Evolutionary conservation across 257 asterid genomes (phyloP), one percentile per base, ranked within the genome.

Genomic region (Anisodus acutangulus): DNA sequence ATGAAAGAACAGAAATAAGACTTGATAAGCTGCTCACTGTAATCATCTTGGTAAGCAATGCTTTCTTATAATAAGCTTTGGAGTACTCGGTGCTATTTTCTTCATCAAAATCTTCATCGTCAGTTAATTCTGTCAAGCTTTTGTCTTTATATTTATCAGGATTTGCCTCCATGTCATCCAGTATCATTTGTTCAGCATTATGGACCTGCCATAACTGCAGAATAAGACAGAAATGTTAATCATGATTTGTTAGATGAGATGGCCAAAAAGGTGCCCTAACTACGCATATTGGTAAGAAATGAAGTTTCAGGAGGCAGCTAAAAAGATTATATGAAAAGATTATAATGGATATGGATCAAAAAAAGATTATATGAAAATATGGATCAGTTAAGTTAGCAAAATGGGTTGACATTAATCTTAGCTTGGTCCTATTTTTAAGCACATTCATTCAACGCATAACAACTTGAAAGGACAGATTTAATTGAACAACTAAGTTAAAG

Each of bases 131-230:
- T 62, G 91, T 19, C 67, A 94, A 85, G 37, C 88, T 91, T 84
- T 92, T 91, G 84, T 86, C 94, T 86, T 89, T 82, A 83, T 96
- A 96, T 84, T 96, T 93, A 81, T 85, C 89, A 68, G 98, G 97
- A 89, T 94, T 93, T 64, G 88, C 85, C 85, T 86, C 98, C 92
- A 96, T 57, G 83, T 96, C 99, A 85, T 96, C 98, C 94, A 96
- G 59, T 86, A 96, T 90, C 98, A 96, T 89, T 86, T 96, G 99
- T 85, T 96, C 99, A 84, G 98, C 98, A 85, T 94, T 96, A 90
- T 92, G 92, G 79, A 96, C 91, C 90, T 92, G 92, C 99, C 98
- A 96, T 79, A 96, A 83, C 99, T 96, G 93, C 90, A 91, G 82
- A 78, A 78, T 8, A 78, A 53, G 47, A 78, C 41, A 53, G 26